Evolutionary conservation across 2,329 filamentous ascomycete species (phyloP).

Genomic region (Microdochium nivale): DNA sequence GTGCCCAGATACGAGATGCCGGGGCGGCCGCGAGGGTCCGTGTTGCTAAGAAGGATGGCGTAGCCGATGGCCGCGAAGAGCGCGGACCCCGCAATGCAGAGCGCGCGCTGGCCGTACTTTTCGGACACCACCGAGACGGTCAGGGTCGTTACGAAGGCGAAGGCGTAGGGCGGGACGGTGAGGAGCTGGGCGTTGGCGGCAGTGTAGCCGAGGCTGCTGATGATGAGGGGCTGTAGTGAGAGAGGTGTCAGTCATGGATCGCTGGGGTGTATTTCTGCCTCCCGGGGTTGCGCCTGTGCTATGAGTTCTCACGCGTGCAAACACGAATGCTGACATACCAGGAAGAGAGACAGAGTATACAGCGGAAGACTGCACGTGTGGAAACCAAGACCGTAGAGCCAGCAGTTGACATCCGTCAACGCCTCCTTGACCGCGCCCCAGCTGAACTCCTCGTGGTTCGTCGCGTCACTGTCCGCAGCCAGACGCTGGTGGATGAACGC

Average conservation of each 20-base stretch:
- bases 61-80: constrained; percentile 53
- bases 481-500: constrained; percentile 53
- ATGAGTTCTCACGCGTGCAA: too few species aligned
- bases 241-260: neutral
- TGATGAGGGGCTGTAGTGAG: constrained; percentile 36
- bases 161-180: constrained; percentile 55
- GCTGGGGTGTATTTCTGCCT: too few species aligned
- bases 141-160: constrained; percentile 53
- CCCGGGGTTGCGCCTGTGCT: too few species aligned
- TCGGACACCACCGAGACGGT: constrained; percentile 53
- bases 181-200: constrained; percentile 47
- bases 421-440: constrained; percentile 60
- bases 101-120: constrained; percentile 43
- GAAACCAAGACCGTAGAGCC: constrained; percentile 63
- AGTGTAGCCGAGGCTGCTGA: constrained; percentile 43
- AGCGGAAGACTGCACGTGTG: constrained; percentile 62
- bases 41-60: constrained; percentile 47
- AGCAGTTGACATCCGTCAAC: constrained; percentile 59
- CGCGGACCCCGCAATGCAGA: constrained; percentile 54
- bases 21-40: constrained; percentile 33
- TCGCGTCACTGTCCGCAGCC: constrained; percentile 60
- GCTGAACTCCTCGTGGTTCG: constrained; percentile 56
- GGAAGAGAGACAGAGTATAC: constrained; percentile 46
- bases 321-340: constrained; percentile 29
- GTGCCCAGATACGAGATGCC: constrained; percentile 53